phyloP scores from a whole-genome alignment of 1,139 yeast genomes.

The Geotrichum bryndzae region DNA sequence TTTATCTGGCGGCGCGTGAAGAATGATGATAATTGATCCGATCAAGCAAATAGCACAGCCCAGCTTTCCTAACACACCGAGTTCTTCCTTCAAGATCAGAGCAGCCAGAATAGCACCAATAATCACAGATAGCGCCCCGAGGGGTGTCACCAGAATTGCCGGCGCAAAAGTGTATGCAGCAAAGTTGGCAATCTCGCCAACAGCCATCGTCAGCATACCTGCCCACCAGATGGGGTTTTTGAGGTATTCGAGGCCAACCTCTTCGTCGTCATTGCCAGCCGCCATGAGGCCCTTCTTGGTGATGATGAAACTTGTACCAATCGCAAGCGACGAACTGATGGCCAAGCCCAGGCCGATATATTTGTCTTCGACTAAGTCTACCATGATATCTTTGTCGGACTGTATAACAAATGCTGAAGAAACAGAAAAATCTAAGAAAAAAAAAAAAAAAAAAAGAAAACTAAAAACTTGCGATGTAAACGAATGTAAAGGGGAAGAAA shows the following conservation, averaged over 20 bases:
- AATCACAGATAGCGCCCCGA: conserved; percentile 85
- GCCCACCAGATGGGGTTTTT: conserved; percentile 94
- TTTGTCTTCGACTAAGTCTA: conserved; percentile 52
- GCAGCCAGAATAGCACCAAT: conserved; percentile 87
- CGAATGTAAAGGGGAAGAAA: not conserved
- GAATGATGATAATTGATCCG: conserved; percentile 83
- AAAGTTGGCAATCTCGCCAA: conserved; percentile 87
- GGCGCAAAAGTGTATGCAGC: conserved; percentile 97
- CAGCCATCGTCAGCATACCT: conserved; percentile 84
- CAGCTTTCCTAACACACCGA: conserved; percentile 85
- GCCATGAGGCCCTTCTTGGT: conserved; percentile 72
- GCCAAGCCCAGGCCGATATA: conserved; percentile 88
- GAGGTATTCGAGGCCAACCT: conserved; percentile 68
- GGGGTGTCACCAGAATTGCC: conserved; percentile 84
- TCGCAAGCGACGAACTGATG: conserved; percentile 79
- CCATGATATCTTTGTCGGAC: not conserved
- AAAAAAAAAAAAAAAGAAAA: not conserved
- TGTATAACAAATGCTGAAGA: not conserved
- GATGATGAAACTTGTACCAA: conserved; percentile 83
- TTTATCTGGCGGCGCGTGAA: conserved; percentile 92
- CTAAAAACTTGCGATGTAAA: not conserved
- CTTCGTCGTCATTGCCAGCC: conserved; percentile 62
- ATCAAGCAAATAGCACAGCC: conserved; percentile 88
- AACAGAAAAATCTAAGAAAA: not conserved
- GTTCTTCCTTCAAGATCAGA: conserved; percentile 73